Conservation (phyloP, 352 stramenopile species). For the Aphanomyces cochlioides region DNA sequence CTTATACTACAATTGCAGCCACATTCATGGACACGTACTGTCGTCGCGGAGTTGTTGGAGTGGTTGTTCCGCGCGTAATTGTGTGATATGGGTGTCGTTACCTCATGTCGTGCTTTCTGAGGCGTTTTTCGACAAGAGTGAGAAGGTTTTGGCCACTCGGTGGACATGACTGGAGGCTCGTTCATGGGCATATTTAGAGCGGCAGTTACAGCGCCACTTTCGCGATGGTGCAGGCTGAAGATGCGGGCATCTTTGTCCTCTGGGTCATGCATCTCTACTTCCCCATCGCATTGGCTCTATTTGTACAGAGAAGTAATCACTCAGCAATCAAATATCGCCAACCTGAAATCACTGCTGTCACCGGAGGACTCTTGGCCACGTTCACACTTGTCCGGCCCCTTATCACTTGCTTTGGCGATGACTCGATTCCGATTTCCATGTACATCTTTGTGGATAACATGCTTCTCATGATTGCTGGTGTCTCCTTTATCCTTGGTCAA, state of each 20-base stretch:
- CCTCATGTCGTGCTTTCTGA: too few species aligned
- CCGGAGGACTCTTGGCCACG: background rate
- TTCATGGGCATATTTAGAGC: too few species aligned
- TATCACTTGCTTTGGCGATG: conserved; percentile 17
- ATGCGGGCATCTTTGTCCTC: conserved; percentile 1
- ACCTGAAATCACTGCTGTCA: background rate
- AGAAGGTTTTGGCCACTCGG: too few species aligned
- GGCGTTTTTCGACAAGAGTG: too few species aligned
- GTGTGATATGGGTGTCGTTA: too few species aligned
- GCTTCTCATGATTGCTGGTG: conserved; percentile 2
- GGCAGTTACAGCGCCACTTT: too few species aligned
- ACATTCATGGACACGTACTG: too few species aligned
- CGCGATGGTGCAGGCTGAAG: too few species aligned
- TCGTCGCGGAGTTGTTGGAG: too few species aligned
- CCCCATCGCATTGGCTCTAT: conserved; percentile 12
- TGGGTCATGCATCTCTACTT: conserved; percentile 24
- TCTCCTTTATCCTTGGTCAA: conserved; percentile 26
- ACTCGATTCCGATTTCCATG: background rate
- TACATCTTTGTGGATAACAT: conserved; percentile 6
- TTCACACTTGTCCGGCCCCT: conserved; percentile 21
- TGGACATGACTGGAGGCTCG: too few species aligned
- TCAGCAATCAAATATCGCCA: conserved; percentile 28
- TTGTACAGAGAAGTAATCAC: conserved; percentile 17
- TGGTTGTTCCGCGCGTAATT: too few species aligned
- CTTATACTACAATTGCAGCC: too few species aligned